Conservation (phyloP, 192 early-diverging fungal genomes). For the Backusella australiensis region DNA sequence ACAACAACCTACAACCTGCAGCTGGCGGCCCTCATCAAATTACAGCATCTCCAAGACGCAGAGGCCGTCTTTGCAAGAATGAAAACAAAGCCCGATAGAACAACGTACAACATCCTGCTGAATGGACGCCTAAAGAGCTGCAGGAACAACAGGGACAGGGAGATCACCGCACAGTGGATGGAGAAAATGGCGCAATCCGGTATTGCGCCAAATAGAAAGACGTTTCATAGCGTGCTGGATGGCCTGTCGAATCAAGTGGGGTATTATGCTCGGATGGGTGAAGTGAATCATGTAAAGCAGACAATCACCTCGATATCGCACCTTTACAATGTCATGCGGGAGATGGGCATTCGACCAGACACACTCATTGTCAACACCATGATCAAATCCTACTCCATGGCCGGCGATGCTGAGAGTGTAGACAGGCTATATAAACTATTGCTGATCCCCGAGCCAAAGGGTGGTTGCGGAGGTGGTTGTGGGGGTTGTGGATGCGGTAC, state of each 20-base stretch:
- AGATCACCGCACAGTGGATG: conserved; percentile 19
- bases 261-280: not conserved
- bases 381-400: not conserved
- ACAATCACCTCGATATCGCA: not conserved
- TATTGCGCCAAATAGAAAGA: conserved; percentile 10
- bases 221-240: conserved; percentile 13
- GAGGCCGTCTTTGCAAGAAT: conserved; percentile 6
- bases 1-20: conserved; percentile 8
- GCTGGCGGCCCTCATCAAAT: conserved; percentile 19
- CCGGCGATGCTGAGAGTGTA: not conserved
- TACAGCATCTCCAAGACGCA: not conserved
- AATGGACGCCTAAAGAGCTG: conserved; percentile 8
- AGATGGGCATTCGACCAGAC: conserved; percentile 9
- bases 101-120: conserved; percentile 18
- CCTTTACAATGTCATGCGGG: conserved; percentile 3
- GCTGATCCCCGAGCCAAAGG: not conserved
- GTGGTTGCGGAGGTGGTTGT: not conserved
- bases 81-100: conserved; percentile 8
- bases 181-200: conserved; percentile 14
- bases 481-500: not conserved
- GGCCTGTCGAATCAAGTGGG: conserved; percentile 15
- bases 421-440: not conserved
- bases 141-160: not conserved
- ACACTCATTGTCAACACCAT: not conserved
- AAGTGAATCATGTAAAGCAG: not conserved